Evolutionary conservation across 2,329 filamentous ascomycete genomes (phyloP), one percentile per base, ranked within the genome.

Genomic region (Fusarium pininemorale): DNA sequence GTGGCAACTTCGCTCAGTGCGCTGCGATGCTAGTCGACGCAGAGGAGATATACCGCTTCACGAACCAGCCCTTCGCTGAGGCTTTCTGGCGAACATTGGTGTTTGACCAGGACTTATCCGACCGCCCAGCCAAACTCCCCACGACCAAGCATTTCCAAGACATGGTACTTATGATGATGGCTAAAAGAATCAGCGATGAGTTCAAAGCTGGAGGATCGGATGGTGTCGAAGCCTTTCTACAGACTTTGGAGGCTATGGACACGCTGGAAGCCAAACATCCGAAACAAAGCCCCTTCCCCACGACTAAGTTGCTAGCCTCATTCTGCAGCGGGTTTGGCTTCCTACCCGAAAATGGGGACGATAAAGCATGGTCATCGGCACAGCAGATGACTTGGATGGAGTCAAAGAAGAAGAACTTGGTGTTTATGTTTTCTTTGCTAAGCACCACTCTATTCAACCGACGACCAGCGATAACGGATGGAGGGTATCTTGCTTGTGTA

Each of bases 1-100:
- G 9, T 15, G 26, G 32, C 0, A 5, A 45, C 5, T 26, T n/a
- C 13, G 10, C 30, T 14, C n/a, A 38, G 32, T 63, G 51, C 20
- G 26, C 41, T 22, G 6, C 24, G 3, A 63, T 63, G 35, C 15
- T 63, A 13, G 9, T 45, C 9, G 5, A 26, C 4, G 32, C 37
- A 35, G 51, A 58, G 14, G 16, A 16, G 4, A 39, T 3, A 5
- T 63, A 63, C 5, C 11, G 0, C 1, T 18, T 30, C n/a, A 58
- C 51, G 3, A 30, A 20, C 3, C 59, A 63, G 7, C n/a, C 51
- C 1, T 39, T 44, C 4, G 41, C 28, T 4, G 59, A 63, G 14
- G 59, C 59, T 4, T 63, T 63, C 22, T 63, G 59, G 59, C 22
- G 59, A 45, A 63, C 59, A 22, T 15, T 63, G 8, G 32, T 63